Evolutionary conservation across 768 basidiomycete genomes (phyloP).

Genomic region (Xerocomellus amylosporus): DNA sequence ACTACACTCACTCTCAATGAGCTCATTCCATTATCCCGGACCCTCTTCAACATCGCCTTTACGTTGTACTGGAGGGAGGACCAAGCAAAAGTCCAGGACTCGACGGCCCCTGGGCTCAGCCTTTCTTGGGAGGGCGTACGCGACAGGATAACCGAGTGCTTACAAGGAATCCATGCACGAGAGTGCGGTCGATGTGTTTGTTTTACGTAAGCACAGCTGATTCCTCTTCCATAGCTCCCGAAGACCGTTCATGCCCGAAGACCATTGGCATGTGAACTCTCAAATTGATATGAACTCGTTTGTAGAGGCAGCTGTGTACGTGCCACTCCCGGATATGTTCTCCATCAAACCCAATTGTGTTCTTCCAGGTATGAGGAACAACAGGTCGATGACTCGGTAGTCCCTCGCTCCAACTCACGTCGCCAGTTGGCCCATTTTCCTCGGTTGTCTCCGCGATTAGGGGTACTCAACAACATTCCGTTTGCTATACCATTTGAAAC

Average conservation of each 20-base stretch:
- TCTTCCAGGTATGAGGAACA: conserved; percentile 61
- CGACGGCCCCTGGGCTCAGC: conserved; percentile 40
- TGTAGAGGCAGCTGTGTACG: conserved; percentile 83
- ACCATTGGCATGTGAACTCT: conserved; percentile 77
- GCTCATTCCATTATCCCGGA: conserved; percentile 66
- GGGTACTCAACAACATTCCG: conserved; percentile 91
- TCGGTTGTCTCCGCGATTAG: conserved; percentile 67
- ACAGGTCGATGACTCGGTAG: conserved; percentile 36
- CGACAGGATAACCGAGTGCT: conserved; percentile 71
- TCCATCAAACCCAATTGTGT: background rate
- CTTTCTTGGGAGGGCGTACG: conserved; percentile 65
- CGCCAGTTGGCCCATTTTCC: conserved; percentile 67
- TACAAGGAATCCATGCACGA: conserved; percentile 81
- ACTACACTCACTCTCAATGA: conserved; percentile 87
- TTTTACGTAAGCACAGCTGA: background rate
- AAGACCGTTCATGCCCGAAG: conserved; percentile 73
- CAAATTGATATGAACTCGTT: conserved; percentile 67
- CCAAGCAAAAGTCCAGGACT: conserved; percentile 36
- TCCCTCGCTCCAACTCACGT: conserved; percentile 45
- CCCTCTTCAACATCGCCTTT: conserved; percentile 83
- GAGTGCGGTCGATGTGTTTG: conserved; percentile 57
- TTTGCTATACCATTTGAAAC: conserved; percentile 92
- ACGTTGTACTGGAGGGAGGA: conserved; percentile 66
- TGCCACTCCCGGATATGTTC: background rate
- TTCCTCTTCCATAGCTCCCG: conserved; percentile 57